A percentile compares a stretch with the other conserved stretches of the same genome.
Evolutionary conservation across 768 basidiomycete genomes (phyloP).

Genomic region (Pleurotus djamor): DNA sequence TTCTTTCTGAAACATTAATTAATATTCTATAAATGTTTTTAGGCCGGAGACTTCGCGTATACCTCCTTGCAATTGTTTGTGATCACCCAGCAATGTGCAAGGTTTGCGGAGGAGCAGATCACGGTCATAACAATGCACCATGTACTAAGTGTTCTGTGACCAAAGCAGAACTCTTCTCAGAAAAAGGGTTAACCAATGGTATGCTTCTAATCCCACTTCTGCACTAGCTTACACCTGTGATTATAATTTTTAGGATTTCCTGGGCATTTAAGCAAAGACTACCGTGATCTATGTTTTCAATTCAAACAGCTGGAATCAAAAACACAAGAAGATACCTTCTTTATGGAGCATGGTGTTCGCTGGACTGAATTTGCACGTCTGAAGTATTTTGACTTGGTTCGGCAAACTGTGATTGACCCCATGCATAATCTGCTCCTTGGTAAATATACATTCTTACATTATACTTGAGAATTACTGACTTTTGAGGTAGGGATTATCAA

Average conservation of each 20-base stretch:
- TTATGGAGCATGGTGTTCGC: conserved; percentile 16
- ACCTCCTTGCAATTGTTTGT: conserved; percentile 21
- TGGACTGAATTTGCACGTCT: conserved; percentile 22
- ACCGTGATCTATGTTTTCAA: conserved; percentile 11
- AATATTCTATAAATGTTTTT: neutral
- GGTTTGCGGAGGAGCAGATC: conserved; percentile 21
- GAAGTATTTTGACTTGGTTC: conserved; percentile 20
- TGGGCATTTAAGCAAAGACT: no score
- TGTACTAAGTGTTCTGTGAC: conserved; percentile 21
- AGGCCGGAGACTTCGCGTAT: conserved; percentile 19
- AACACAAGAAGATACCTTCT: conserved; percentile 10
- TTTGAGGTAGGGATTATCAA: conserved; percentile 20
- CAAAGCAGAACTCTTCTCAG: conserved; percentile 10
- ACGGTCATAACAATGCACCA: conserved; percentile 17
- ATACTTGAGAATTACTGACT: neutral
- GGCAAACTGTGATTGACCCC: conserved; percentile 20
- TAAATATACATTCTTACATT: conserved; percentile 1
- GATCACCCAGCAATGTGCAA: conserved; percentile 27
- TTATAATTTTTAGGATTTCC: no score
- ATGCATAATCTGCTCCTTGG: conserved; percentile 27
- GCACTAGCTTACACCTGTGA: neutral
- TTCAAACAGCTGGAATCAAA: neutral
- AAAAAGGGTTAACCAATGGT: conserved; percentile 11
- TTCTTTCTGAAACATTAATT: neutral
- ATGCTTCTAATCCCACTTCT: no score